A percentile compares a stretch with the other conserved stretches of the same genome.
phyloP scores from a whole-genome alignment of 805 yeast species.

The Myxozyma neglecta region DNA sequence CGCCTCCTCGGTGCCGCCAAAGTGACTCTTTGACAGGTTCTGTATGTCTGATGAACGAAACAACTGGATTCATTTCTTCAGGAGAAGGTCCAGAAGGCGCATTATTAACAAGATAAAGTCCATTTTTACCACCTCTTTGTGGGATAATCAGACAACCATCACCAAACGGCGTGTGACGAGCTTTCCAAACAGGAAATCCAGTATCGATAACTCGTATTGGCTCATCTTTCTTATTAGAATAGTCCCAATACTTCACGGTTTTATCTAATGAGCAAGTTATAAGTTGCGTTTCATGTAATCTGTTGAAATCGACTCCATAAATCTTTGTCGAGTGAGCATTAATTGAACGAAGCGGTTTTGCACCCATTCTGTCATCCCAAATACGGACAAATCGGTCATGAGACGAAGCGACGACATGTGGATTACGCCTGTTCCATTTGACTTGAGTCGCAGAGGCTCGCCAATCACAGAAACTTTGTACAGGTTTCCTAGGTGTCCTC shows the following conservation, averaged over 20 bases:
- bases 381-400: conserved; percentile 78
- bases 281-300: conserved; percentile 57
- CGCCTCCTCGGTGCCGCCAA: conserved; percentile 69
- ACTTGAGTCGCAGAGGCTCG: conserved; percentile 92
- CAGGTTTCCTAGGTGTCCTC: conserved; percentile 70
- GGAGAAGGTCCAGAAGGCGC: conserved; percentile 22
- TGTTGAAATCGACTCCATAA: conserved; percentile 83
- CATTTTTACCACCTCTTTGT: conserved; percentile 75
- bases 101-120: conserved; percentile 51
- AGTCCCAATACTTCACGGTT: conserved; percentile 81
- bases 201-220: conserved; percentile 66
- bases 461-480: conserved; percentile 86
- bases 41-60: conserved; percentile 74
- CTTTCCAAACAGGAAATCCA: conserved; percentile 84
- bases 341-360: conserved; percentile 65
- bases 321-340: conserved; percentile 82
- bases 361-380: conserved; percentile 88
- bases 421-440: conserved; percentile 81
- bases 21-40: conserved; percentile 85
- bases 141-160: conserved; percentile 88
- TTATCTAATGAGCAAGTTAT: conserved; percentile 86
- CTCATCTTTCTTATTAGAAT: conserved; percentile 41
- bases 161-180: conserved; percentile 88
- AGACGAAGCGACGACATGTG: conserved; percentile 76
- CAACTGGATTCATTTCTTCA: conserved; percentile 51